Base-by-base conservation (phyloP, 352 stramenopile species). In the Phytophthora litchii region DNA sequence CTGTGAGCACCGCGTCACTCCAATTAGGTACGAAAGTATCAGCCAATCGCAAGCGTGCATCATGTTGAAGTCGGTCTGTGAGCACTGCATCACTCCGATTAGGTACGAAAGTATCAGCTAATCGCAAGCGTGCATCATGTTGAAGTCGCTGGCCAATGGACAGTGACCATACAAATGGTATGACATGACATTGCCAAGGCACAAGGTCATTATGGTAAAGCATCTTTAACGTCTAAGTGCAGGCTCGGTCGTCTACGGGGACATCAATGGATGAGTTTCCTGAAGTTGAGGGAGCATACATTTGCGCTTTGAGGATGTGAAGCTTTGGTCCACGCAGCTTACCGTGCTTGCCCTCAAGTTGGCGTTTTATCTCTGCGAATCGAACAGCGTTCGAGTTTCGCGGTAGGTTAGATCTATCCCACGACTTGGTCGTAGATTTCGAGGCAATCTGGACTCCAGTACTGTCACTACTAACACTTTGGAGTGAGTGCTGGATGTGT, bases 251-350 rank as follows among this genome's bases (percentile, higher is more conserved):
- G 25, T 53, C 54, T n/a, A 43, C 23, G 11, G 44, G 42, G 19
- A 59, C 43, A 10, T 42, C 35, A 7, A 36, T 19, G 31, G 52
- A 43, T 19, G 37, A 14, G 14, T 31, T 45, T 9, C 0, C 19
- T 12, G 51, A 4, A 34, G n/a, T 34, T 10, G 41, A 19, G 10
- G 58, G 48, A 8, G 56, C 29, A 38, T 76, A 76, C 55, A 72
- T 59, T 25, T 79, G 65, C 19, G 80, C 68, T n/a, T 83, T 67
- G 32, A 86, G 56, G 17, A 88, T 80, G 38, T 82, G 75, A 1
- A 84, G 36, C 8, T 70, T 62, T 17, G 78, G 80, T 0, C 74
- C 80, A 11, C 76, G 69, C 1, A 74, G 31, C 2, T 47, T 53
- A 34, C 53, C 59, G 42, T 62, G 64, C 9, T 80, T 71, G 20